Percentiles rank a stretch among this genome's conserved stretches.
These are phyloP conservation scores for Jacaranda mimosifolia DNA, from an alignment of 257 asterid species.

Conservation along the genomic window DNA sequence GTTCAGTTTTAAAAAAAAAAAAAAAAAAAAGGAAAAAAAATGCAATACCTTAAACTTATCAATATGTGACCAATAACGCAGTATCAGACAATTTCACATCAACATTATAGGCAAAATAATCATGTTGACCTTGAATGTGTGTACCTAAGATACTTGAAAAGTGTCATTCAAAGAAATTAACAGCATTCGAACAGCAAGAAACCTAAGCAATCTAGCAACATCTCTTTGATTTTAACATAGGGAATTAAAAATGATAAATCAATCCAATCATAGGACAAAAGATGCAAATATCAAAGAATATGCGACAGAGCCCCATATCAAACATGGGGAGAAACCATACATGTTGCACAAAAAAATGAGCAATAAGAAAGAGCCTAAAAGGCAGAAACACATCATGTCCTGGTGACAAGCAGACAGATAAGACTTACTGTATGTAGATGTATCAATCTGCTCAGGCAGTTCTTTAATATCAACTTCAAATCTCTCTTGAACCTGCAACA, in stretches of 20 bases:
- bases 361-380: not conserved
- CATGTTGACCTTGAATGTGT: too few relatives aligned
- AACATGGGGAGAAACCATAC: not conserved
- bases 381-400: not conserved
- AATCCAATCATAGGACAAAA: not conserved
- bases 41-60: too few relatives aligned
- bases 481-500: conserved; percentile 86
- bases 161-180: not conserved
- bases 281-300: not conserved
- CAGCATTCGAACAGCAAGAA: not conserved
- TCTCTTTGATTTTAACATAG: too few relatives aligned
- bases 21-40: not conserved
- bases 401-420: not conserved
- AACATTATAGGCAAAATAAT: too few relatives aligned
- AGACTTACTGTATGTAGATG: conserved; percentile 88
- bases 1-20: not conserved
- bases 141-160: too few relatives aligned
- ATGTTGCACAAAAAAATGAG: not conserved
- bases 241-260: not conserved
- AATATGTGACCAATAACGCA: too few relatives aligned
- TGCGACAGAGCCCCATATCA: not conserved
- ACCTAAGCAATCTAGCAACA: not conserved
- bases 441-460: conserved; percentile 95
- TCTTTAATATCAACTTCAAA: conserved; percentile 94
- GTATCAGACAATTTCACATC: too few relatives aligned